Evolutionary conservation across 2,329 filamentous ascomycete species (phyloP).

Genomic region (Tolypocladium inflatum): DNA sequence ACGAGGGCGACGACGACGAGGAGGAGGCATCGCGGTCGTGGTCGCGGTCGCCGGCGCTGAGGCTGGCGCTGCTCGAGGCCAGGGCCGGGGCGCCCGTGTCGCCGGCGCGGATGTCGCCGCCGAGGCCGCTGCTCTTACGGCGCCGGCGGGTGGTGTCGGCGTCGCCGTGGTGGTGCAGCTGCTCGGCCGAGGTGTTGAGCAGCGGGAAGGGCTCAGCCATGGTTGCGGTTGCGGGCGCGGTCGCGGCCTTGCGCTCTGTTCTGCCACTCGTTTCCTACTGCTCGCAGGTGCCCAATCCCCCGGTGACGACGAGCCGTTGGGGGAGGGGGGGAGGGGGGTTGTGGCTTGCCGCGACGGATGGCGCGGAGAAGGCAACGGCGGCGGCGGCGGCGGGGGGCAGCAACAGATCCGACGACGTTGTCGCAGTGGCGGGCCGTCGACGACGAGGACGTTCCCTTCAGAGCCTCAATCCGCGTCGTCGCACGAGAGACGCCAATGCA

Average conservation of each 20-base stretch:
- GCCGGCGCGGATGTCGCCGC: conserved; percentile 42
- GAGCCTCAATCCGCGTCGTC: background rate
- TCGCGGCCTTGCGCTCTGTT: background rate
- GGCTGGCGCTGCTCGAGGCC: conserved; percentile 40
- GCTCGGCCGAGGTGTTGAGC: conserved; percentile 40
- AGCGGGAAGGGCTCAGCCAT: conserved; percentile 49
- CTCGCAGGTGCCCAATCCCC: background rate
- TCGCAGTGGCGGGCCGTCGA: no score
- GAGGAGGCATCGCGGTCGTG: background rate
- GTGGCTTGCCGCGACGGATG: background rate
- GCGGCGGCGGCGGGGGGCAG: background rate
- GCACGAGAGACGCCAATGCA: no score
- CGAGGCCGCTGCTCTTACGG: conserved; percentile 47
- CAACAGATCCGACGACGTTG: background rate
- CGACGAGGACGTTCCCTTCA: no score
- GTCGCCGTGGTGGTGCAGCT: conserved; percentile 32
- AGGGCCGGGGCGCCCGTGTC: conserved; percentile 47
- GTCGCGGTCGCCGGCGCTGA: conserved; percentile 16
- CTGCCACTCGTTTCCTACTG: background rate
- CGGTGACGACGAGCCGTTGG: background rate
- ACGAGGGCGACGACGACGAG: conserved; percentile 5
- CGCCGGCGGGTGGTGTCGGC: conserved; percentile 32
- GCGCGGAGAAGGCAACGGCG: background rate
- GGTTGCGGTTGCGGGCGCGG: conserved; percentile 5
- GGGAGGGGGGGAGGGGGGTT: background rate